Percentiles rank a stretch among this genome's conserved stretches.
phyloP scores from a whole-genome alignment of 768 basidiomycete species.

The Crepidotus variabilis region DNA sequence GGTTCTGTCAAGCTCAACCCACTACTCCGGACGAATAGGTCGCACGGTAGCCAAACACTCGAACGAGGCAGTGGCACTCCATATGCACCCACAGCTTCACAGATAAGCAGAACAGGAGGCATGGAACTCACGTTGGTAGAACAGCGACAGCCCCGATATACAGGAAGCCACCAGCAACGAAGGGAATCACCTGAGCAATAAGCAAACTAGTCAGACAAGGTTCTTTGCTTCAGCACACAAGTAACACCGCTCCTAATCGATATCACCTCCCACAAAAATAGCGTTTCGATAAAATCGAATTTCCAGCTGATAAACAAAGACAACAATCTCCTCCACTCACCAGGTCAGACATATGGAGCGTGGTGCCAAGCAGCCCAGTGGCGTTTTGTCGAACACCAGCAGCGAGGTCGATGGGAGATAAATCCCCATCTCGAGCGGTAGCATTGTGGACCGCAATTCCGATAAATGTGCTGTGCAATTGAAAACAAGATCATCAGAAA shows the following conservation, averaged over 20 bases:
- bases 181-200: constrained; percentile 69
- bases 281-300: not conserved
- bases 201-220: constrained; percentile 16
- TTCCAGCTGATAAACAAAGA: not conserved
- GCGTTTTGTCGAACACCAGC: constrained; percentile 76
- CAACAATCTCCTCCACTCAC: constrained; percentile 46
- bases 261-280: not conserved
- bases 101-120: constrained; percentile 6
- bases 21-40: not conserved
- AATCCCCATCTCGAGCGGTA: constrained; percentile 41
- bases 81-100: not conserved
- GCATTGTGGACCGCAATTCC: constrained; percentile 82
- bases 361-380: constrained; percentile 79
- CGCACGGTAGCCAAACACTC: not conserved
- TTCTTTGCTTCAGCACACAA: constrained; percentile 5
- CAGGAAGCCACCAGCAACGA: constrained; percentile 88
- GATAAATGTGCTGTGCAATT: constrained; percentile 67
- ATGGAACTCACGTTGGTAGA: constrained; percentile 71
- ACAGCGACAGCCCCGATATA: constrained; percentile 94
- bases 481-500: constrained; percentile 13
- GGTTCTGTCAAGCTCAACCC: not conserved
- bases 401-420: constrained; percentile 55
- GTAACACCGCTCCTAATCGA: not conserved
- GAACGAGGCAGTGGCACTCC: not conserved
- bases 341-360: constrained; percentile 72